Evolutionary conservation across 2,329 filamentous ascomycete genomes (phyloP).

Genomic region (Cercospora sp.): DNA sequence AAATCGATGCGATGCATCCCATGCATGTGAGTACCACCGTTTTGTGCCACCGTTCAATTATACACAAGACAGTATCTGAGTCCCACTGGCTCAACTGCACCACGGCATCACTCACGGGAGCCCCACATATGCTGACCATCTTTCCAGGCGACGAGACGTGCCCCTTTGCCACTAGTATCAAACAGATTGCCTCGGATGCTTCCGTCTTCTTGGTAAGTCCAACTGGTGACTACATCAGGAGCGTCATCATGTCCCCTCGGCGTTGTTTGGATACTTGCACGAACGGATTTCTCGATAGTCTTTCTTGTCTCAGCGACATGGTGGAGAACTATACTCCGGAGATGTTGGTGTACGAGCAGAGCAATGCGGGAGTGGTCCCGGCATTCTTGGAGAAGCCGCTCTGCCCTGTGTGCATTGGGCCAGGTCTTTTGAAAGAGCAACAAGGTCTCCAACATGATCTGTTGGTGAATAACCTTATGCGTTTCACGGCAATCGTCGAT

Average conservation of each 20-base stretch:
- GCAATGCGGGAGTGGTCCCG: background rate
- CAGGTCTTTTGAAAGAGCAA: conserved; percentile 27
- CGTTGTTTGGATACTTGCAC: conserved; percentile 26
- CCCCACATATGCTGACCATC: background rate
- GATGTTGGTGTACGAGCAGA: conserved; percentile 14
- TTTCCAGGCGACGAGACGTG: conserved; percentile 5
- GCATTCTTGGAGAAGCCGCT: conserved; percentile 22
- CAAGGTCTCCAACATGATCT: conserved; percentile 26
- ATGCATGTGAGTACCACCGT: background rate
- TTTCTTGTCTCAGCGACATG: conserved; percentile 19
- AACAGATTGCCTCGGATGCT: conserved; percentile 16
- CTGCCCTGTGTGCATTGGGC: conserved; percentile 35
- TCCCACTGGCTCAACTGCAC: background rate
- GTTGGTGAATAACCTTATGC: conserved; percentile 7
- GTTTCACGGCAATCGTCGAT: conserved; percentile 21
- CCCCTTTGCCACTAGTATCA: conserved; percentile 15
- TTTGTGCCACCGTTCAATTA: background rate
- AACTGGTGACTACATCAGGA: conserved; percentile 26
- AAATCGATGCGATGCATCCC: conserved; percentile 18
- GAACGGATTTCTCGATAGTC: conserved; percentile 27
- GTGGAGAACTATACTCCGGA: conserved; percentile 27
- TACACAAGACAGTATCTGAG: background rate
- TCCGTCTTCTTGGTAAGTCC: conserved; percentile 23
- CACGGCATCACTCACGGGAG: background rate
- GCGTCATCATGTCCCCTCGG: conserved; percentile 10